Evolutionary conservation across 2,329 filamentous ascomycete genomes (phyloP), one percentile per base, ranked within the genome.

Genomic region (Diaporthe helianthi): DNA sequence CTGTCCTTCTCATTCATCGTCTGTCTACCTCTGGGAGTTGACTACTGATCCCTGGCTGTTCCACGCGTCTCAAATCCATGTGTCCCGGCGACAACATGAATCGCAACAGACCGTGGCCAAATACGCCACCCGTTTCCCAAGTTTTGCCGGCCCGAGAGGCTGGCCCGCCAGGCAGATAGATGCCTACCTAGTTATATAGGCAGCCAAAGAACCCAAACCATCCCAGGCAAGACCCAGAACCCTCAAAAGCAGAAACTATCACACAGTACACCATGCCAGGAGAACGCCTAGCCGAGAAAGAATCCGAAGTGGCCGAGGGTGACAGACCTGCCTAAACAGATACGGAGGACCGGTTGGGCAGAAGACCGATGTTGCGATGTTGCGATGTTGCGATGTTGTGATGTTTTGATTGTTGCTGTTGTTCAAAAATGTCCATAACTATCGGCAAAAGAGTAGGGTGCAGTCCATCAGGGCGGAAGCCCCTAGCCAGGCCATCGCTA

Each of bases 401-500:
- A 49, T 36, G 44, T 19, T n/a, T 15, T 26, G 33, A 15, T 26
- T 41, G 53, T 55, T 60, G 54, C 36, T 36, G 49, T 33, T 47
- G 55, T 68, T 44, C 31, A 46, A 24, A 46, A 36, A 54, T 46
- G 44, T 47, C 44, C 52, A 38, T 61, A 36, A 38, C 44, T 31
- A 38, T 19, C 53, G 53, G 47, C 44, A 36, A 65, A 55, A 52
- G 29, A 31, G 47, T 19, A 46, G 65, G 54, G 65, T 58, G 44
- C 61, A 67, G 63, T 67, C n/a, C 69, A 53, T 60, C 36, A 44
- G 58, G 68, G 38, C 58, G 38, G 46, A 26, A 66, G 49, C 41
- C 68, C 64, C 58, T 46, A 52, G 65, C 65, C 51, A 71, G 64
- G 68, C 68, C 68, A 61, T 75, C 75, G 75, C 73, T 74, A 75